phyloP scores from a whole-genome alignment of 495 filamentous ascomycete species.

The Trypethelium eluteriae region DNA sequence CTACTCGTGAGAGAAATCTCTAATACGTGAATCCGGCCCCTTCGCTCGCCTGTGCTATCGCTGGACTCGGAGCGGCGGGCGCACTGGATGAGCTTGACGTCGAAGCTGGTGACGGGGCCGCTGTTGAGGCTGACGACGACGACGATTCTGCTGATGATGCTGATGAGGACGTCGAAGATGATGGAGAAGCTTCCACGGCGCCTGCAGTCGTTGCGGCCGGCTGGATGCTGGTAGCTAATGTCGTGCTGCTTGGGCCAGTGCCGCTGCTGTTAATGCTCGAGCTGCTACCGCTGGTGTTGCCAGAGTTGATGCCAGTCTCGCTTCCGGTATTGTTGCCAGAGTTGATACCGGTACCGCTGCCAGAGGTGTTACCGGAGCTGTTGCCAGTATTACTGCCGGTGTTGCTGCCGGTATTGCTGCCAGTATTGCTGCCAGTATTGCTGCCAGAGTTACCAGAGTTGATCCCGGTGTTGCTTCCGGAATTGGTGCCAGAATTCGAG shows the following conservation, averaged over 20 bases:
- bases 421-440: background rate
- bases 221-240: background rate
- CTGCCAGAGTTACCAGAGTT: background rate
- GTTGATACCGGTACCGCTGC: background rate
- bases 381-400: background rate
- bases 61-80: background rate
- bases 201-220: too few species aligned
- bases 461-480: background rate
- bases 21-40: slow-evolving; percentile 6
- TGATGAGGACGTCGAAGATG: background rate
- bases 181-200: background rate
- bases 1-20: background rate
- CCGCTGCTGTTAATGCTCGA: background rate
- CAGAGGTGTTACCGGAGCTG: background rate
- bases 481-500: background rate
- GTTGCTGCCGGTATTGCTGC: background rate
- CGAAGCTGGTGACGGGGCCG: background rate
- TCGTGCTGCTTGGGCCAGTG: background rate
- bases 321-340: background rate
- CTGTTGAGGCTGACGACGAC: background rate
- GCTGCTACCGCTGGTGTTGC: background rate
- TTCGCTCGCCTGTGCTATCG: background rate
- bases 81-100: background rate
- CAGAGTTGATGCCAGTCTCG: background rate
- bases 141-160: background rate